Evolutionary conservation across 352 stramenopile species (phyloP), one percentile per base, ranked within the genome.

Genomic region (Globisporangium cystogenes): DNA sequence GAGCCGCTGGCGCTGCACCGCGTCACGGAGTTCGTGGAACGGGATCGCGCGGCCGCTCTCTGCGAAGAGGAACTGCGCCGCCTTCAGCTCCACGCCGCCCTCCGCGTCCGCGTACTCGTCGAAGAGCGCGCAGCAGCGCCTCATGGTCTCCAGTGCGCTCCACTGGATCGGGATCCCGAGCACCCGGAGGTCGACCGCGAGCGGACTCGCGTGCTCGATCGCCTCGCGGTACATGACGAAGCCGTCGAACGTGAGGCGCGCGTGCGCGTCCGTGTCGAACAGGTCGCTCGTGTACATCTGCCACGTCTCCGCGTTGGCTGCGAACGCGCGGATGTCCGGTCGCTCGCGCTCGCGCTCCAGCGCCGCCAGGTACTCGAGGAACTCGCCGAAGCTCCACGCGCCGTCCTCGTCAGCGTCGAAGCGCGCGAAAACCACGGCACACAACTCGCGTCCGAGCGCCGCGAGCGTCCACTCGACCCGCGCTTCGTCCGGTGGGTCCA

Each of bases 241-340:
- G 1, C 80, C 80, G 1, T 76, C 45, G 51, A 90, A 74, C 24
- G 75, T 85, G 20, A 90, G 68, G 16, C 60, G 54, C 1, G 66
- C 48, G 21, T 68, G 33, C 23, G 53, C 51, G 41, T 84, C 63
- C 27, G 72, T 55, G 39, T 77, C 70, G 23, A 68, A 82, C 6
- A 68, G 47, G 39, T 88, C 80, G 53, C 53, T 82, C 68, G 79
- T 86, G 50, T 71, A 82, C 76, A 88, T 88, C 4, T 62, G 62
- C 80, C 76, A 90, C 7, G 74, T 50, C 56, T 90, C 74, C 10
- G 48, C 39, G 31, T 69, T 64, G 11, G 63, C 55, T 4, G 62
- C 51, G 49, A 87, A 64, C 4, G 51, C 65, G 20, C 59, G 70
- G 33, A 84, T 50, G 20, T 77, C 67, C 0, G 51, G 26, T 0